Evolutionary conservation across 108 stramenopile genomes (phyloP), one percentile per base, ranked within the genome.

Genomic region (Nitzschia sp.): DNA sequence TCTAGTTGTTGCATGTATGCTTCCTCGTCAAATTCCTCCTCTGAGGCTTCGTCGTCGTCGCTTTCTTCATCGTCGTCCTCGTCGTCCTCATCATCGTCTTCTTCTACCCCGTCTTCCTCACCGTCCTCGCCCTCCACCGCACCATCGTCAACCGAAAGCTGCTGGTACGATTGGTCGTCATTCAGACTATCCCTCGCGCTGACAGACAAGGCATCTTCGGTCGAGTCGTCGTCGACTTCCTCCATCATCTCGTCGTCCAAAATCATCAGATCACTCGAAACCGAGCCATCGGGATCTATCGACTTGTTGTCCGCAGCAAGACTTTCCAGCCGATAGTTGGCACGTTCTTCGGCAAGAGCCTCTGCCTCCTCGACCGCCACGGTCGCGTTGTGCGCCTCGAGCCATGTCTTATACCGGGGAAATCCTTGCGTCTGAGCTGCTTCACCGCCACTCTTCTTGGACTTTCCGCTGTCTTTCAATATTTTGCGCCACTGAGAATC

Each of bases 341-440:
- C 69, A 36, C 77, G 61, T 6, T 25, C 61, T 45, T 85, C 76
- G 17, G 73, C 62, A 1, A 80, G 49, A 6, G 68, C 63, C 54
- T 88, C 83, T 15, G 70, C 46, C 65, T 86, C 77, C 64, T 94
- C 93, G 18, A 59, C 67, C 2, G 75, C 85, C 31, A 94, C 75
- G 27, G 87, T 88, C 29, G 80, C 87, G 67, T 92, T 87, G 67
- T 95, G 94, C 1, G 94, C 94, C 25, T 92, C 91, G 3, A 95
- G 56, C 94, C 94, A 95, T 26, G 76, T 82, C 23, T 27, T 47
- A 51, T 89, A 87, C 25, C 94, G 79, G 5, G 74, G 75, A 70
- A 95, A 92, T 33, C 85, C 75, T 45, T 53, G 47, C 1, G 36
- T 58, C 6, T 61, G 35, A 11, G 59, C 49, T 48, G 73, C 55